Evolutionary conservation across 306 rosid species (phyloP), one percentile per base, ranked within the genome.

Genomic region (Rubus parviflorus): DNA sequence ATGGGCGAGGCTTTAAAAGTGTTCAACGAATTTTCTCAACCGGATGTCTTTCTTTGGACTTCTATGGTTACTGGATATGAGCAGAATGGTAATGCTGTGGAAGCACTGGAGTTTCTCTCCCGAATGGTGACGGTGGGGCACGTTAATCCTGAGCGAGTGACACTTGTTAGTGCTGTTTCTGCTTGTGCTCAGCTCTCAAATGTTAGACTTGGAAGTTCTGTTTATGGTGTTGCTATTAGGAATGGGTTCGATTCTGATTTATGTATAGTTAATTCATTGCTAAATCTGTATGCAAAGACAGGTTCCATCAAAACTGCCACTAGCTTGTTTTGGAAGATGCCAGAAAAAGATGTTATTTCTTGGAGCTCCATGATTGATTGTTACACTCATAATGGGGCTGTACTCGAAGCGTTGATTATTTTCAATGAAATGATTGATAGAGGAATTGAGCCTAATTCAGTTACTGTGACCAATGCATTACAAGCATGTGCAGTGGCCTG

Each of bases 301-400:
- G 87, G 90, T 48, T 75, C 81, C 23, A 25, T 83, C 46, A 82
- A 81, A 80, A 78, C 35, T 79, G 96, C 94, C 16, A 72, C 77
- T 70, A 83, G 77, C 74, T 83, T 91, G 85, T 91, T 90, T 70
- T 66, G 74, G 82, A 83, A 68, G 79, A 90, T 90, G 87, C 78
- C 79, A 5, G 60, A 72, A 46, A 86, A 82, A 82, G 97, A 93
- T 87, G 76, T 93, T 38, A 70, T 93, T 81, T 88, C 98, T 45
- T 91, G 98, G 93, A 91, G 96, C 87, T 84, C 97, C 63, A 88
- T 93, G 90, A 75, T 93, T 70, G 92, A 96, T 5, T 93, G 93
- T 78, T 84, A 81, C 35, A 30, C 35, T 30, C 35, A 30, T 30
- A 30, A 30, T 30, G 35, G 35, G 35, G 35, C 35, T 30, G 35